phyloP scores from a whole-genome alignment of 352 stramenopile genomes.

The Globisporangium rhizosaccharum region DNA sequence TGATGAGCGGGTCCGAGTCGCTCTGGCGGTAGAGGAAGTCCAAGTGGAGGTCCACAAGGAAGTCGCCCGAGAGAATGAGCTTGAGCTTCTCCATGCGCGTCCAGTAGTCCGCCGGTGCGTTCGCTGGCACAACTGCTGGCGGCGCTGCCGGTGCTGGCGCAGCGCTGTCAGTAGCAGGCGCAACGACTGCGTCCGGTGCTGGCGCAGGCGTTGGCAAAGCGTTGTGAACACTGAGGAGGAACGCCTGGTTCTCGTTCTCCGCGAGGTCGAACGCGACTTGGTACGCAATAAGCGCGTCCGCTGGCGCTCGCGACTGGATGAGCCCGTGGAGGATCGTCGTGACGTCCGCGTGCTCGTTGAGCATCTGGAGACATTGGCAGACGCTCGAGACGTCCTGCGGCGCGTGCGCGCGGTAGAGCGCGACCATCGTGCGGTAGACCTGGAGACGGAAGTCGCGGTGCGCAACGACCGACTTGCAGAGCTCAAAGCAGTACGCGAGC shows the following conservation, averaged over 20 bases:
- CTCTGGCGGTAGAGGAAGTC: conserved; percentile 91
- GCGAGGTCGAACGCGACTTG: conserved; percentile 98
- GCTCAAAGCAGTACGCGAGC: conserved; percentile 92
- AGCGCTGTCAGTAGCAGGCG: conserved; percentile 12
- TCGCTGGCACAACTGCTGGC: conserved; percentile 25
- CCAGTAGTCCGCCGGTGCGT: conserved; percentile 70
- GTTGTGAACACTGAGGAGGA: conserved; percentile 90
- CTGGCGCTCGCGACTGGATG: conserved; percentile 55
- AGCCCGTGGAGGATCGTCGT: conserved; percentile 87
- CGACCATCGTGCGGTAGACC: conserved; percentile 91
- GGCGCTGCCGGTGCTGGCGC: conserved; percentile 9
- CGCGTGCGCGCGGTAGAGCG: conserved; percentile 61
- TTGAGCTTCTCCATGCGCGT: conserved; percentile 84
- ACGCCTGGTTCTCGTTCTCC: conserved; percentile 97
- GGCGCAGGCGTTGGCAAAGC: conserved; percentile 59
- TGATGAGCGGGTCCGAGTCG: conserved; percentile 89
- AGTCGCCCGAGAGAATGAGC: conserved; percentile 82
- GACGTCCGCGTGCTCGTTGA: conserved; percentile 79
- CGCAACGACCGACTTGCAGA: conserved; percentile 91
- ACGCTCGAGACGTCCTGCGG: conserved; percentile 69
- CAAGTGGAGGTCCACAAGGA: conserved; percentile 91
- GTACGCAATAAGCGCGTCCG: conserved; percentile 89
- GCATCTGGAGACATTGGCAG: conserved; percentile 87
- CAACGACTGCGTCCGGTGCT: conserved; percentile 23
- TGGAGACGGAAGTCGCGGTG: conserved; percentile 94